A percentile compares a stretch with the other conserved stretches of the same genome.
Evolutionary conservation across 2,329 filamentous ascomycete genomes (phyloP).

Genomic region (Aspergillaceae sp.): DNA sequence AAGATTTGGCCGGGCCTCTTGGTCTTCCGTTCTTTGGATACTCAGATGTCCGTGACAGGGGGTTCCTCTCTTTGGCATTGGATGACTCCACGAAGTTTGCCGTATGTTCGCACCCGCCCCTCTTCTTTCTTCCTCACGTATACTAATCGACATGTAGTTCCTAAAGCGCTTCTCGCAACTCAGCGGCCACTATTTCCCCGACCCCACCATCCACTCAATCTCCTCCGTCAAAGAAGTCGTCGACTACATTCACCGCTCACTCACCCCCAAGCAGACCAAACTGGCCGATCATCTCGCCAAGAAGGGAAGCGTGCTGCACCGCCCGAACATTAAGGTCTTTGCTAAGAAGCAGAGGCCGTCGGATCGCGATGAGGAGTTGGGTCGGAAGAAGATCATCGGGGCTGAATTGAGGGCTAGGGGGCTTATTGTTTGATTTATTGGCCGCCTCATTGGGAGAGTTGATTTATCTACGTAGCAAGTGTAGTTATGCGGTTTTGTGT

Average conservation of each 20-base stretch:
- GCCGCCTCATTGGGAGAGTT: neutral
- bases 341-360: conserved; percentile 58
- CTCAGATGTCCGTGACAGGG: conserved; percentile 28
- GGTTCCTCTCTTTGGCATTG: conserved; percentile 53
- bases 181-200: conserved; percentile 66
- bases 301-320: conserved; percentile 39
- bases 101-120: conserved; percentile 43
- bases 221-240: conserved; percentile 49
- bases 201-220: conserved; percentile 55
- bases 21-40: conserved; percentile 15
- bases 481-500: neutral
- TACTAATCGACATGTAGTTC: conserved; percentile 46
- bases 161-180: conserved; percentile 73
- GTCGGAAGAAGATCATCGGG: conserved; percentile 72
- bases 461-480: neutral
- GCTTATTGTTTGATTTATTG: conserved; percentile 42
- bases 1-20: conserved; percentile 10
- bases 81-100: conserved; percentile 61
- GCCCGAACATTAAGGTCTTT: conserved; percentile 65
- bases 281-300: conserved; percentile 52
- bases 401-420: conserved; percentile 56
- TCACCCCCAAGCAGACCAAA: conserved; percentile 40
- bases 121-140: neutral
- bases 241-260: conserved; percentile 35
- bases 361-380: conserved; percentile 62